These are phyloP conservation scores for Paecilomyces formosus DNA, from an alignment of 2,329 filamentous ascomycete genomes.

Conservation along the genomic window DNA sequence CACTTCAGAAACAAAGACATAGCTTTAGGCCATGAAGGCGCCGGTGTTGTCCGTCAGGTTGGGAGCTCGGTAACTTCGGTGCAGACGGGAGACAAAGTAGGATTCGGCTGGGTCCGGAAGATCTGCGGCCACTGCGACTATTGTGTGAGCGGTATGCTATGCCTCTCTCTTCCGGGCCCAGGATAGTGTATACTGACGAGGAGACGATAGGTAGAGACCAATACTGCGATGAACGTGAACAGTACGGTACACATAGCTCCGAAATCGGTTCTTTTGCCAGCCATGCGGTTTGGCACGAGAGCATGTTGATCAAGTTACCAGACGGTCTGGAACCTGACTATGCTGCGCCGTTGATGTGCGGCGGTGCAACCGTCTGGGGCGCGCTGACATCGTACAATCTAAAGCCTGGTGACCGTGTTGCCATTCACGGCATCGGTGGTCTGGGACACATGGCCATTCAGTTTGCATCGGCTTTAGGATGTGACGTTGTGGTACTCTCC, in stretches of 20 bases:
- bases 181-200: not conserved
- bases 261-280: conserved; percentile 26
- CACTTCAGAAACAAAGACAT: conserved; percentile 12
- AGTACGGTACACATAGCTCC: conserved; percentile 23
- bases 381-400: conserved; percentile 55
- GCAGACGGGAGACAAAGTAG: conserved; percentile 36
- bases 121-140: conserved; percentile 28
- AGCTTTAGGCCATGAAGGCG: conserved; percentile 48
- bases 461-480: conserved; percentile 62
- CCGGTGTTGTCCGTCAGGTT: conserved; percentile 43
- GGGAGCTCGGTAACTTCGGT: conserved; percentile 40
- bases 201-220: conserved; percentile 18
- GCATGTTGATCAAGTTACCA: conserved; percentile 31
- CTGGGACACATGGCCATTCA: conserved; percentile 65
- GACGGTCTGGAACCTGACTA: conserved; percentile 20
- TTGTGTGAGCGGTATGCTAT: conserved; percentile 20
- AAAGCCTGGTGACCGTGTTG: conserved; percentile 61
- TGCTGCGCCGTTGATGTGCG: conserved; percentile 30
- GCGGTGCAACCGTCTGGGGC: conserved; percentile 37
- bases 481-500: conserved; percentile 40
- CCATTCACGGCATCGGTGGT: conserved; percentile 63
- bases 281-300: conserved; percentile 25
- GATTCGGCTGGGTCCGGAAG: conserved; percentile 28
- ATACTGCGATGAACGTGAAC: conserved; percentile 23
- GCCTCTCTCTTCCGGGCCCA: not conserved